Evolutionary conservation across 345 rosid genomes (phyloP).

Genomic region (Cardamine chenopodiifolia): DNA sequence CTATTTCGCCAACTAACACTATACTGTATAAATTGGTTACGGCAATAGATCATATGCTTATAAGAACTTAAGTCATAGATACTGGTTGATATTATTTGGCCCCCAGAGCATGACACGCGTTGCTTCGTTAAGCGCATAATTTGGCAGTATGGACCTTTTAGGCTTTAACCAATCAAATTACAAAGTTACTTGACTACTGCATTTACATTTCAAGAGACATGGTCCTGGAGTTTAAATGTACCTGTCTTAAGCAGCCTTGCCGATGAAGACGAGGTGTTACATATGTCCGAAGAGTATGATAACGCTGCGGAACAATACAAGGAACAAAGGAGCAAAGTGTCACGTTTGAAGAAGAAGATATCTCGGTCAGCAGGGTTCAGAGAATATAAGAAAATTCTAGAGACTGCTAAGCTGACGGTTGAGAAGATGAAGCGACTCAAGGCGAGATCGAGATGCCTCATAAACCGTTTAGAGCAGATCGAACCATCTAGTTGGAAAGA

Average conservation of each 20-base stretch:
- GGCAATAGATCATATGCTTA: slow-evolving; percentile 13
- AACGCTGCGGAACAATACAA: slow-evolving; percentile 66
- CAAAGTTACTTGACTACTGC: neutral
- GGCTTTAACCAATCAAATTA: slow-evolving; percentile 7
- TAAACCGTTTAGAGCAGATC: slow-evolving; percentile 69
- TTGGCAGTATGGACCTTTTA: slow-evolving; percentile 7
- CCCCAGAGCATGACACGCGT: slow-evolving; percentile 31
- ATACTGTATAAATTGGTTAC: slow-evolving; percentile 1
- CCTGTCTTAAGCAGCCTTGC: slow-evolving; percentile 88
- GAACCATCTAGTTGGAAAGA: slow-evolving; percentile 99
- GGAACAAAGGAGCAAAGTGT: slow-evolving; percentile 71
- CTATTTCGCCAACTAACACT: neutral
- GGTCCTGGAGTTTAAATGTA: slow-evolving; percentile 97
- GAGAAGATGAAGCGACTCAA: slow-evolving; percentile 80
- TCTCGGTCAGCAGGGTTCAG: slow-evolving; percentile 78
- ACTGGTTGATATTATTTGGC: slow-evolving; percentile 18
- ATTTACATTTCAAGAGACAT: slow-evolving; percentile 52
- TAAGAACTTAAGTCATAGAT: slow-evolving; percentile 17
- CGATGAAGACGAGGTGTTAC: slow-evolving; percentile 65
- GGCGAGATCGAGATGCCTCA: slow-evolving; percentile 68
- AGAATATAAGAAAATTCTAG: slow-evolving; percentile 81
- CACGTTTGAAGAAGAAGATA: slow-evolving; percentile 80
- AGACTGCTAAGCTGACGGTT: slow-evolving; percentile 57
- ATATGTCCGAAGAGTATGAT: slow-evolving; percentile 60
- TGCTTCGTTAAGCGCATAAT: slow-evolving; percentile 31